Percentiles rank a stretch among this genome's conserved stretches.
These are phyloP conservation scores for Gossypium trilobum DNA, from an alignment of 441 rosid genomes.

Conservation along the genomic window DNA sequence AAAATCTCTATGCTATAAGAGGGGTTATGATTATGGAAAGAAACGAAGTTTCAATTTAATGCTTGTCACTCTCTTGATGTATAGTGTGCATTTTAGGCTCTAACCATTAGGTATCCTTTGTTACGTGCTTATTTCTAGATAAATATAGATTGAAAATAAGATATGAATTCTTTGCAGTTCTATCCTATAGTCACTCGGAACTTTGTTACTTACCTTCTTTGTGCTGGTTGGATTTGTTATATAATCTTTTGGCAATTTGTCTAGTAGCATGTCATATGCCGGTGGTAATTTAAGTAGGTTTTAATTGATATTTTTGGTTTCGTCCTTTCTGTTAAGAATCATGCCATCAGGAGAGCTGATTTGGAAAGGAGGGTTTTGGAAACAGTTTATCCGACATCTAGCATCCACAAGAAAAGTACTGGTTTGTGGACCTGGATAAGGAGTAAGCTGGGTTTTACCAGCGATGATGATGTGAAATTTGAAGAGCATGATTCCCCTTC, in stretches of 20 bases:
- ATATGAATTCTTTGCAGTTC: constrained; percentile 3
- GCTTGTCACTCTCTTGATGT: neutral
- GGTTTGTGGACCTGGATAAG: constrained; percentile 63
- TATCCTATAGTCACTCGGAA: neutral
- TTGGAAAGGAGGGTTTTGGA: constrained; percentile 66
- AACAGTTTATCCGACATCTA: constrained; percentile 62
- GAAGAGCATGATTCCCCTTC: constrained; percentile 39
- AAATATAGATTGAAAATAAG: neutral
- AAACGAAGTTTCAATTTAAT: neutral
- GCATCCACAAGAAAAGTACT: constrained; percentile 28
- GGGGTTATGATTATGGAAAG: neutral
- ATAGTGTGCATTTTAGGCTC: neutral
- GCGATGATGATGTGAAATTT: constrained; percentile 33
- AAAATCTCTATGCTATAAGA: neutral
- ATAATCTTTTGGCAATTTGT: neutral
- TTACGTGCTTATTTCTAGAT: neutral
- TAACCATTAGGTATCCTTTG: neutral
- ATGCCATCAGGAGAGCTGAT: constrained; percentile 89
- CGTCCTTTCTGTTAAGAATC: constrained; percentile 44
- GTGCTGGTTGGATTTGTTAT: neutral
- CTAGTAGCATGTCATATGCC: neutral
- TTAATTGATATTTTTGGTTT: constrained; percentile 1
- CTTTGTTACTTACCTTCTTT: neutral
- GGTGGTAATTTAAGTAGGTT: neutral
- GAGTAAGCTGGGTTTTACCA: constrained; percentile 48